A percentile compares a stretch with the other conserved stretches of the same genome.
These are phyloP conservation scores for Schwanniomyces polymorphus DNA, from an alignment of 805 yeast species.

Conservation along the genomic window DNA sequence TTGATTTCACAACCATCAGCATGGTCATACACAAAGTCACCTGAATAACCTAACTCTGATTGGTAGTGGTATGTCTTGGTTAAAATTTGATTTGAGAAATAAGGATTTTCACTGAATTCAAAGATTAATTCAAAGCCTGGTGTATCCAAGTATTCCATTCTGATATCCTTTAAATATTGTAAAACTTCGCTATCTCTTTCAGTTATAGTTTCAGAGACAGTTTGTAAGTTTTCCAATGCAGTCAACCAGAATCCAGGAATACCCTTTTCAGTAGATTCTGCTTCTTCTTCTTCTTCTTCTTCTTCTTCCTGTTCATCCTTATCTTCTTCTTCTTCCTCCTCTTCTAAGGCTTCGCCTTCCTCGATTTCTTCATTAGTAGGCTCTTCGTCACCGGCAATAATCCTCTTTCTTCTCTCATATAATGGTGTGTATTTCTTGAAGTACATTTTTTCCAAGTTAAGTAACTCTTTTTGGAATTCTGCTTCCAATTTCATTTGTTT, in stretches of 20 bases:
- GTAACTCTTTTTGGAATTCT: constrained; percentile 85
- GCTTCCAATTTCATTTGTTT: constrained; percentile 82
- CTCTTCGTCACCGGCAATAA: constrained; percentile 70
- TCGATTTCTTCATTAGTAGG: constrained; percentile 79
- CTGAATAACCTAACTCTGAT: constrained; percentile 89
- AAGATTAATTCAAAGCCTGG: constrained; percentile 91
- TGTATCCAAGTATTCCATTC: constrained; percentile 72
- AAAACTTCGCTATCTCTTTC: constrained; percentile 90
- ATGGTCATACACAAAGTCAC: constrained; percentile 95
- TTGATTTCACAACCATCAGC: constrained; percentile 88
- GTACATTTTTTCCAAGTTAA: constrained; percentile 82
- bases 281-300: constrained; percentile 43
- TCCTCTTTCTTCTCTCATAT: constrained; percentile 67
- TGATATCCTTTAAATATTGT: constrained; percentile 63
- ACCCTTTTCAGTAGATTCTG: constrained; percentile 54
- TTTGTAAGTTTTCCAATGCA: constrained; percentile 82
- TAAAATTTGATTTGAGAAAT: constrained; percentile 69
- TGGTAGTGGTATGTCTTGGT: constrained; percentile 91
- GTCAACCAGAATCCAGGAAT: constrained; percentile 97
- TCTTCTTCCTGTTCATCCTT: constrained; percentile 43
- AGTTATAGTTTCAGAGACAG: constrained; percentile 79
- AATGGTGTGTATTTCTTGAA: constrained; percentile 72
- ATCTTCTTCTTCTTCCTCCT: constrained; percentile 47
- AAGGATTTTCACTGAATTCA: constrained; percentile 74
- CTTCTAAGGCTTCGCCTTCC: constrained; percentile 72